Evolutionary conservation across 2,329 filamentous ascomycete species (phyloP).

Genomic region (Helminthosporium solani): DNA sequence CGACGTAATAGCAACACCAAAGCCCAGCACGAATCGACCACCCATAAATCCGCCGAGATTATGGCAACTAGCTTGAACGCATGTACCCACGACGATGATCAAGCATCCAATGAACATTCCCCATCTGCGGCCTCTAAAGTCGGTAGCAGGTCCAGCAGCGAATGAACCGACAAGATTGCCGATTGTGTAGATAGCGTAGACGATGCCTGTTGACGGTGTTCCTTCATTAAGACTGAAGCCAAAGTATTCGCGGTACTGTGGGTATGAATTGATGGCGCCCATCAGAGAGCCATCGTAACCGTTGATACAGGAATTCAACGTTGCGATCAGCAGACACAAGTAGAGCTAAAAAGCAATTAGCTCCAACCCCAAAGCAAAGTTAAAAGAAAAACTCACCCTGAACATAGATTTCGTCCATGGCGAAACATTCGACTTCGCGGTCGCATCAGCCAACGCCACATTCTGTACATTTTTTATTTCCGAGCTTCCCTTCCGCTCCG

Average conservation of each 20-base stretch:
- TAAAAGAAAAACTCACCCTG: slow-evolving; percentile 31
- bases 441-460: slow-evolving; percentile 48
- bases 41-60: slow-evolving; percentile 57
- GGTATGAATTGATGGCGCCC: slow-evolving; percentile 51
- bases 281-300: slow-evolving; percentile 54
- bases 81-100: slow-evolving; percentile 45
- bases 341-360: slow-evolving; percentile 39
- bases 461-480: slow-evolving; percentile 43
- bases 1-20: slow-evolving; percentile 61
- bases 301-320: slow-evolving; percentile 50
- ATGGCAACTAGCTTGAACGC: slow-evolving; percentile 43
- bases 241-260: slow-evolving; percentile 49
- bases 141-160: slow-evolving; percentile 46
- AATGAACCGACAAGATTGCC: slow-evolving; percentile 49
- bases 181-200: slow-evolving; percentile 53
- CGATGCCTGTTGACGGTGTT: slow-evolving; percentile 49
- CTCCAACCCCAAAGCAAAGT: background rate
- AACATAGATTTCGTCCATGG: slow-evolving; percentile 49
- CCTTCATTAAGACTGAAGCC: slow-evolving; percentile 42
- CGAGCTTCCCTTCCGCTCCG: slow-evolving; percentile 19
- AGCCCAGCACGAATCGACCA: slow-evolving; percentile 63
- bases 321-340: slow-evolving; percentile 45
- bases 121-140: slow-evolving; percentile 43
- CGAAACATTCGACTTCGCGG: slow-evolving; percentile 47
- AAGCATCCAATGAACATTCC: slow-evolving; percentile 59